Conservation (phyloP, 352 stramenopile genomes). For the Globisporangium splendens region DNA sequence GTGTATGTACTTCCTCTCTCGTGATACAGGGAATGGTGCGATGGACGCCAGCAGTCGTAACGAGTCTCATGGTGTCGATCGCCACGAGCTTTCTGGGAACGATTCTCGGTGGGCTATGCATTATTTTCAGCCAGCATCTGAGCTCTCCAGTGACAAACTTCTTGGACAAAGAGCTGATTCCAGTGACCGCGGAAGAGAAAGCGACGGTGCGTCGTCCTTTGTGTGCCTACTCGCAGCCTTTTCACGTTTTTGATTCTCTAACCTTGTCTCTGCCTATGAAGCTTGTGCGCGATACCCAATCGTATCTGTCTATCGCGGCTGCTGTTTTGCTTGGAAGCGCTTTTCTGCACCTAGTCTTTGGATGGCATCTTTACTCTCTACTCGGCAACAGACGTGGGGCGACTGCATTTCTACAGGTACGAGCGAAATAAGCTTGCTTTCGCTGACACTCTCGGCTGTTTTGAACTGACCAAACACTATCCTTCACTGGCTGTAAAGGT, state of each 20-base stretch:
- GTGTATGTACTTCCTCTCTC: background rate
- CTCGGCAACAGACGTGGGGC: constrained; percentile 52
- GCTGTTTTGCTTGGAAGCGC: constrained; percentile 34
- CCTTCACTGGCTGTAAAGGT: constrained; percentile 22
- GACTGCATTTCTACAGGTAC: constrained; percentile 59
- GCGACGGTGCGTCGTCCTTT: constrained; percentile 26
- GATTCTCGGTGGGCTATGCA: constrained; percentile 51
- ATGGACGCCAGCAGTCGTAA: constrained; percentile 44
- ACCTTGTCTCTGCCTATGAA: constrained; percentile 6
- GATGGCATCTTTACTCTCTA: constrained; percentile 37
- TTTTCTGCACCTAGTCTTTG: constrained; percentile 32
- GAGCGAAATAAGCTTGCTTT: background rate
- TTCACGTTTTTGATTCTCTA: background rate
- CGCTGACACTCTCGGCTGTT: background rate
- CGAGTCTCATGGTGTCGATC: constrained; percentile 54
- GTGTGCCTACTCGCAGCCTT: background rate
- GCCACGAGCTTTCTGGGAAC: constrained; percentile 42
- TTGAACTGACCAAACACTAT: background rate
- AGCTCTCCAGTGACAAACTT: constrained; percentile 40
- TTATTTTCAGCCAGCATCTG: constrained; percentile 47
- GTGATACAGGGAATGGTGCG: constrained; percentile 14
- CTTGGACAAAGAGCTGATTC: constrained; percentile 44
- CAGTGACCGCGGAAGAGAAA: constrained; percentile 25
- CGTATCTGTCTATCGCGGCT: constrained; percentile 32
- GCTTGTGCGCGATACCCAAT: constrained; percentile 40